These are phyloP conservation scores for Citrullus colocynthis DNA, from an alignment of 306 rosid genomes.

Conservation along the genomic window DNA sequence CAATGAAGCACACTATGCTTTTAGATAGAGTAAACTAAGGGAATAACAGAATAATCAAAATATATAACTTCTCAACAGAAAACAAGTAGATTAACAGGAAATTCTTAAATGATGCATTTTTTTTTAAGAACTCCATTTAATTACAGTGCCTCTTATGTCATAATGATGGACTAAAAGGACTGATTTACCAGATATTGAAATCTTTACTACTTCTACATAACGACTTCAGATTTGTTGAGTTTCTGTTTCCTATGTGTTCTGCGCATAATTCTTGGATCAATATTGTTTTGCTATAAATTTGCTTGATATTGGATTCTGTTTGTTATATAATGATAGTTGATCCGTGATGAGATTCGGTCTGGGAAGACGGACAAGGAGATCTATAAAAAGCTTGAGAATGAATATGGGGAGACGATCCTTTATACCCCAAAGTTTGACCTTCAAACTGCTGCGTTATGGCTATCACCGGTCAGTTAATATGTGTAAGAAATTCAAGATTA, in stretches of 20 bases:
- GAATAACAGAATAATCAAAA: too few species aligned
- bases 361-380: constrained; percentile 79
- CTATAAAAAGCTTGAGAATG: constrained; percentile 65
- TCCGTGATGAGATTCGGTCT: constrained; percentile 71
- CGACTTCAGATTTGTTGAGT: background rate
- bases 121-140: background rate
- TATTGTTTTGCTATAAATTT: background rate
- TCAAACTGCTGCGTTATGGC: constrained; percentile 74
- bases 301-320: constrained; percentile 5
- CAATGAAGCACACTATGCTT: too few species aligned
- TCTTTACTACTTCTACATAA: background rate
- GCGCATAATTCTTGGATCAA: background rate
- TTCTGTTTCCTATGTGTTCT: background rate
- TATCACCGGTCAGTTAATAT: constrained; percentile 54
- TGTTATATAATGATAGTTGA: constrained; percentile 38
- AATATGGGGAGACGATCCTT: constrained; percentile 65
- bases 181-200: background rate
- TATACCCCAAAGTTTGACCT: constrained; percentile 84
- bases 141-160: background rate
- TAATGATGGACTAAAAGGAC: background rate
- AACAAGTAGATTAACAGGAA: background rate
- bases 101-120: background rate
- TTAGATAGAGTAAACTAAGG: too few species aligned
- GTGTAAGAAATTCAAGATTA: background rate
- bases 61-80: too few species aligned